Conservation (phyloP, 2,329 filamentous ascomycete species). For the Pezicula radicicola region DNA sequence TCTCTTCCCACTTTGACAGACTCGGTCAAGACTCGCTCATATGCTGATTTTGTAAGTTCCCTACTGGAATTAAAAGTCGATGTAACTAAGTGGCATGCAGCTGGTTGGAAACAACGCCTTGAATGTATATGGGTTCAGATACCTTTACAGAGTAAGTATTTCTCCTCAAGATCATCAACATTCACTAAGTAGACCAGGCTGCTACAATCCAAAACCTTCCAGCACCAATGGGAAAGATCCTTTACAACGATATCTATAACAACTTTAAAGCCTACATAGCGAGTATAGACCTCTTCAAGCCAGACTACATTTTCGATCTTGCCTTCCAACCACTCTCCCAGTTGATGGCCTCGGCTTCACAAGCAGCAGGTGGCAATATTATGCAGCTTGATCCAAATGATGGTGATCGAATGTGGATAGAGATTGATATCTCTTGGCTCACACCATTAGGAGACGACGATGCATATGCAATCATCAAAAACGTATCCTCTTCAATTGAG, state of each 20-base stretch:
- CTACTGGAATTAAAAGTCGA: not conserved
- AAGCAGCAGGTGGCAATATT: conserved; percentile 19
- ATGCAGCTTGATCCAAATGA: conserved; percentile 21
- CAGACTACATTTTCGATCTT: conserved; percentile 22
- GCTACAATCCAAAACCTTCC: conserved; percentile 18
- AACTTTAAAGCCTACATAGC: conserved; percentile 24
- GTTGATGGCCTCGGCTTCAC: conserved; percentile 21
- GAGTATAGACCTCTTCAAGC: conserved; percentile 21
- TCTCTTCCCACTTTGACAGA: conserved; percentile 7
- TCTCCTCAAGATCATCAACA: not conserved
- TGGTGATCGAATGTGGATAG: conserved; percentile 29
- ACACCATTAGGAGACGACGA: conserved; percentile 15
- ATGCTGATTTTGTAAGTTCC: conserved; percentile 28
- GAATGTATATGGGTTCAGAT: not conserved
- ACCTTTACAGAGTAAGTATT: not conserved
- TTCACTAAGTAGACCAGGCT: conserved; percentile 2
- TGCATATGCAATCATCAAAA: conserved; percentile 10
- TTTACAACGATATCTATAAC: conserved; percentile 31
- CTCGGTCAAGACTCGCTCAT: conserved; percentile 21
- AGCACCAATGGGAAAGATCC: conserved; percentile 19
- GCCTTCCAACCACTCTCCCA: conserved; percentile 31
- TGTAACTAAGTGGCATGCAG: not conserved
- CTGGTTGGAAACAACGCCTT: not conserved
- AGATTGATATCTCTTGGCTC: conserved; percentile 28
- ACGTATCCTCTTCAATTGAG: conserved; percentile 11